These are phyloP conservation scores for Termitomyces sp. DNA, from an alignment of 768 basidiomycete species.

Conservation along the genomic window DNA sequence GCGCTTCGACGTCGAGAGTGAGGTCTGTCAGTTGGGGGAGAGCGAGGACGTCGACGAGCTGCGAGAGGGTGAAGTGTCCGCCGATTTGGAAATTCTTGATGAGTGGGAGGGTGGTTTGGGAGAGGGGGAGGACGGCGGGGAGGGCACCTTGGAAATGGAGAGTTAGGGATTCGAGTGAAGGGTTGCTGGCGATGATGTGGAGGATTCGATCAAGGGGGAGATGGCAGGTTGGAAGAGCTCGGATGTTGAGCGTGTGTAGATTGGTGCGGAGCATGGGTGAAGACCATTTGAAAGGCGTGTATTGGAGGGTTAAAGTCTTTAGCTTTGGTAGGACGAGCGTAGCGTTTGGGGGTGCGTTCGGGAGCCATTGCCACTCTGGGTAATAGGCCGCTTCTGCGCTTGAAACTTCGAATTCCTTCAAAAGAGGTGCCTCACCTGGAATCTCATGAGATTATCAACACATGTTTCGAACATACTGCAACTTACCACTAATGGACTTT, in stretches of 20 bases:
- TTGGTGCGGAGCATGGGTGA: slow-evolving; percentile 66
- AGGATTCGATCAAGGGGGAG: slow-evolving; percentile 67
- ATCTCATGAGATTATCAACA: slow-evolving; percentile 2
- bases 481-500: slow-evolving; percentile 67
- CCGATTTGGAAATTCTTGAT: slow-evolving; percentile 57
- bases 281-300: slow-evolving; percentile 76
- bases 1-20: slow-evolving; percentile 66
- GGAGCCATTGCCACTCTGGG: slow-evolving; percentile 75
- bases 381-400: slow-evolving; percentile 61
- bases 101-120: slow-evolving; percentile 47
- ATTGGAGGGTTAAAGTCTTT: slow-evolving; percentile 58
- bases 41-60: slow-evolving; percentile 57
- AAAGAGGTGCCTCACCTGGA: slow-evolving; percentile 66
- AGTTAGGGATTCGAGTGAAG: slow-evolving; percentile 50
- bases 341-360: slow-evolving; percentile 38
- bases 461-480: not conserved
- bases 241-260: slow-evolving; percentile 57
- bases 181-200: slow-evolving; percentile 59
- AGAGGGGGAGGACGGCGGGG: slow-evolving; percentile 60
- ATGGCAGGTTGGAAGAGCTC: slow-evolving; percentile 59
- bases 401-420: slow-evolving; percentile 77
- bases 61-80: slow-evolving; percentile 62
- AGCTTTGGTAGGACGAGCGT: slow-evolving; percentile 44
- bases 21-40: slow-evolving; percentile 58
- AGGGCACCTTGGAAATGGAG: slow-evolving; percentile 62